Evolutionary conservation across 805 yeast species (phyloP).

Genomic region (Pichia rugopelliculosa): DNA sequence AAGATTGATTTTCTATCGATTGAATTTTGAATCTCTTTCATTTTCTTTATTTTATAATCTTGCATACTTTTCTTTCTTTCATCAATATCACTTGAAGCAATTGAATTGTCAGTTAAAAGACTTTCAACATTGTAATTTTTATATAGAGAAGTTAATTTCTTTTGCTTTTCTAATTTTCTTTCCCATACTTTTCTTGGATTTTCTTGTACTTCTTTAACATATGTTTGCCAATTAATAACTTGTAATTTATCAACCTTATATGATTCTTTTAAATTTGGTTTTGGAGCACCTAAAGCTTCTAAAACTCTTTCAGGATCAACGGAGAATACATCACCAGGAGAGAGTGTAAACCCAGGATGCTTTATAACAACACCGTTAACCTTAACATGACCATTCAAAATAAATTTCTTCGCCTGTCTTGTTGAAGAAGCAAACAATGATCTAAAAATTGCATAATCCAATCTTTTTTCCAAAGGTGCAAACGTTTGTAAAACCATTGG

Average conservation of each 20-base stretch:
- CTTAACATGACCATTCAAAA: slow-evolving; percentile 69
- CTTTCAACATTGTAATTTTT: slow-evolving; percentile 18
- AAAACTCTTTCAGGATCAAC: slow-evolving; percentile 83
- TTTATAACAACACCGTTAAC: slow-evolving; percentile 78
- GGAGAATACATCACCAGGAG: slow-evolving; percentile 80
- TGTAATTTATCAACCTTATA: slow-evolving; percentile 65
- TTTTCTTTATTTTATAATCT: slow-evolving; percentile 30
- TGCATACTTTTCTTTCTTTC: slow-evolving; percentile 28
- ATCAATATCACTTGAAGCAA: slow-evolving; percentile 11
- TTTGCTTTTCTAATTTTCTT: slow-evolving; percentile 38
- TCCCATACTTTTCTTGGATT: slow-evolving; percentile 55
- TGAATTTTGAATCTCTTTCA: slow-evolving; percentile 23
- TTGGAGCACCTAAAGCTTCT: slow-evolving; percentile 74
- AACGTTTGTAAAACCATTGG: slow-evolving; percentile 86
- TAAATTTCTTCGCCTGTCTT: slow-evolving; percentile 88
- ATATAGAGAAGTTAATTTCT: slow-evolving; percentile 28
- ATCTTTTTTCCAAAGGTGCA: slow-evolving; percentile 79
- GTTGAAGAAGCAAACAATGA: slow-evolving; percentile 88
- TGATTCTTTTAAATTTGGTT: slow-evolving; percentile 68
- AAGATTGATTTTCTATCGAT: slow-evolving; percentile 44
- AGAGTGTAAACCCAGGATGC: slow-evolving; percentile 71
- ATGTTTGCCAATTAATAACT: slow-evolving; percentile 67
- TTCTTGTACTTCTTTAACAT: slow-evolving; percentile 49
- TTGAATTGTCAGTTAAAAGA: slow-evolving; percentile 16
- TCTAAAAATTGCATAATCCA: slow-evolving; percentile 86